Percentiles rank a stretch among this genome's conserved stretches.
phyloP scores from a whole-genome alignment of 306 rosid species.

The Parietaria judaica region DNA sequence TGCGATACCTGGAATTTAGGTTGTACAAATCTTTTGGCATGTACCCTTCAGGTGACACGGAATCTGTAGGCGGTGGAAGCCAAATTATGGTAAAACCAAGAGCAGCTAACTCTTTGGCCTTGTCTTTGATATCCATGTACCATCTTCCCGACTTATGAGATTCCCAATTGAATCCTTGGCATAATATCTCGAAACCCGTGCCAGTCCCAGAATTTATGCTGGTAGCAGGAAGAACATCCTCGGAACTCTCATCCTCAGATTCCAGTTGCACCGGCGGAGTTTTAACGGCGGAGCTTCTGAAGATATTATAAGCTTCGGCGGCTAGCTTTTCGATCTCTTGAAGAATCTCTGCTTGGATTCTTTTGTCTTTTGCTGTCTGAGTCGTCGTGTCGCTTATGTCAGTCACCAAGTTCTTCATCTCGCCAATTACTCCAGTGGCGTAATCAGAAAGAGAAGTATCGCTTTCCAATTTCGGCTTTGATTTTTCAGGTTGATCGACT shows the following conservation, averaged over 20 bases:
- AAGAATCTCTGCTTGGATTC: slow-evolving; percentile 78
- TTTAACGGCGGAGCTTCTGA: slow-evolving; percentile 54
- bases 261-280: slow-evolving; percentile 45
- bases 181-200: slow-evolving; percentile 76
- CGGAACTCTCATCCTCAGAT: slow-evolving; percentile 20
- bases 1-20: slow-evolving; percentile 72
- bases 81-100: slow-evolving; percentile 85
- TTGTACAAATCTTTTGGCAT: slow-evolving; percentile 91
- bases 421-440: slow-evolving; percentile 66
- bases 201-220: slow-evolving; percentile 61
- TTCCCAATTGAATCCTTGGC: slow-evolving; percentile 99
- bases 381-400: slow-evolving; percentile 60
- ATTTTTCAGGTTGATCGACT: neutral
- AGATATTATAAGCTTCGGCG: slow-evolving; percentile 86
- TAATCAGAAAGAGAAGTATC: slow-evolving; percentile 33
- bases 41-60: slow-evolving; percentile 94
- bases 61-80: slow-evolving; percentile 98
- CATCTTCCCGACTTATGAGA: slow-evolving; percentile 87
- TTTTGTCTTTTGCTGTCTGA: slow-evolving; percentile 50
- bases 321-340: slow-evolving; percentile 88
- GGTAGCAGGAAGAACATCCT: slow-evolving; percentile 17
- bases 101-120: slow-evolving; percentile 54
- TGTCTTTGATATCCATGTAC: slow-evolving; percentile 75
- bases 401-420: slow-evolving; percentile 65
- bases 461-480: slow-evolving; percentile 24